Conservation (phyloP, 2,329 filamentous ascomycete genomes). For the Pseudopyricularia cyperi region DNA sequence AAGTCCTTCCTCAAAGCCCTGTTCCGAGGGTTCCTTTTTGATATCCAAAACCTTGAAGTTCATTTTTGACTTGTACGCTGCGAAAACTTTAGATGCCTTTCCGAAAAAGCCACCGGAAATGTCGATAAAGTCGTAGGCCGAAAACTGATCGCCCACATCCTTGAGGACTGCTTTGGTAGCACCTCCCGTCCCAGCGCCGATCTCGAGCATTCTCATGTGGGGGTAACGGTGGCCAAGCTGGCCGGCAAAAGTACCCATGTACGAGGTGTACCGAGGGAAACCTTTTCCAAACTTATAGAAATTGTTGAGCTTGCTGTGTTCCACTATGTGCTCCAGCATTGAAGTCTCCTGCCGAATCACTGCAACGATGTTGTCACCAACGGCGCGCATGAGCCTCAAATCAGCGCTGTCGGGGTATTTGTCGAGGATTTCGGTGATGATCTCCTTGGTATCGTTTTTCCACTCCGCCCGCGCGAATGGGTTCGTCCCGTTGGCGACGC, state of each 20-base stretch:
- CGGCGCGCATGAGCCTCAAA: conserved; percentile 5
- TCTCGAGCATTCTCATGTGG: conserved; percentile 15
- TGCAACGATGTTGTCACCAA: conserved; percentile 4
- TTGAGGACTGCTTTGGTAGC: conserved; percentile 14
- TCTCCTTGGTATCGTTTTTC: background rate
- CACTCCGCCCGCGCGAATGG: background rate
- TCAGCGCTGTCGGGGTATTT: conserved; percentile 2
- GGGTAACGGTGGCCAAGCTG: conserved; percentile 18
- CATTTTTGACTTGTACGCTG: conserved; percentile 11
- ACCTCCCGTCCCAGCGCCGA: background rate
- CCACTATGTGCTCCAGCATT: conserved; percentile 19
- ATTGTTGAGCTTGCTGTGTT: conserved; percentile 17
- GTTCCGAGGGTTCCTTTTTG: conserved; percentile 13
- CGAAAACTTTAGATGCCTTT: conserved; percentile 14
- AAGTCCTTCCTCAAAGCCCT: conserved; percentile 17
- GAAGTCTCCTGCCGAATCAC: conserved; percentile 4
- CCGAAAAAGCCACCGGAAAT: conserved; percentile 15
- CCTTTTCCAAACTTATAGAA: conserved; percentile 13
- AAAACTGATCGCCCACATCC: conserved; percentile 11
- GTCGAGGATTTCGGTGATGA: background rate
- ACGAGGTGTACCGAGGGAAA: background rate
- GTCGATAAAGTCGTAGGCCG: conserved; percentile 9
- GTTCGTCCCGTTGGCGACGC: background rate
- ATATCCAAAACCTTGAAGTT: conserved; percentile 19
- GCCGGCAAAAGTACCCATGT: background rate